Base-by-base conservation (phyloP, 805 yeast genomes). In the Ogataea nakhonphanomensis region DNA sequence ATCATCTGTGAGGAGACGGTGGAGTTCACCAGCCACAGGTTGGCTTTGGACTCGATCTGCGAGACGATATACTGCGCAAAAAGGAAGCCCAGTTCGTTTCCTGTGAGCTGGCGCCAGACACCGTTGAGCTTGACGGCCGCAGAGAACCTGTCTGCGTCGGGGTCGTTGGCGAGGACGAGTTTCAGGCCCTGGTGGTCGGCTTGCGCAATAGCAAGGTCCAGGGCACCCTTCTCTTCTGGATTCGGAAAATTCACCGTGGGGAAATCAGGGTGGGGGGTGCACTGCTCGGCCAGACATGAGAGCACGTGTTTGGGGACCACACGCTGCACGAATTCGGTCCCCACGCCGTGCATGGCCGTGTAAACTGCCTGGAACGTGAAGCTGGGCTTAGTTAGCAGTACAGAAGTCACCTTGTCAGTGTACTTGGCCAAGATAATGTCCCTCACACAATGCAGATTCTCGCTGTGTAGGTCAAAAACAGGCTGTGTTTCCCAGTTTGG, bases 281-380 rank as follows among this genome's bases (percentile, higher is more conserved):
- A 69, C 59, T 91, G 99, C 48, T 78, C 77, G 1, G 59, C 48
- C 1, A 86, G 95, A n/a, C 65, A 56, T 2, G 60, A 49, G 34
- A 70, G 43, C 11, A 47, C 27, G n/a, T 34, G 29, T 30, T 65
- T 50, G 7, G 57, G 46, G 24, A 73, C 55, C 0, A 78, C 65
- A 30, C 65, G 57, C 4, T 58, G 54, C 29, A 84, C 79, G 20
- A 79, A 74, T 31, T 79, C 81, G 20, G 70, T 65, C 0, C 99
- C 99, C 7, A 91, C 95, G 8, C 99, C 99, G 60, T 91, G 98
- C 82, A 91, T 80, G 15, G 98, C 95, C 0, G 98, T 91, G 57
- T 91, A 91, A 1, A 89, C 85, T 42, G 83, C 79, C 55, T 70
- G 58, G 41, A 73, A 65, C 43, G 58, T 55, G 58, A 65, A 33